Evolutionary conservation across 2,329 filamentous ascomycete species (phyloP), one percentile per base, ranked within the genome.

Genomic region (Fusarium globosum): DNA sequence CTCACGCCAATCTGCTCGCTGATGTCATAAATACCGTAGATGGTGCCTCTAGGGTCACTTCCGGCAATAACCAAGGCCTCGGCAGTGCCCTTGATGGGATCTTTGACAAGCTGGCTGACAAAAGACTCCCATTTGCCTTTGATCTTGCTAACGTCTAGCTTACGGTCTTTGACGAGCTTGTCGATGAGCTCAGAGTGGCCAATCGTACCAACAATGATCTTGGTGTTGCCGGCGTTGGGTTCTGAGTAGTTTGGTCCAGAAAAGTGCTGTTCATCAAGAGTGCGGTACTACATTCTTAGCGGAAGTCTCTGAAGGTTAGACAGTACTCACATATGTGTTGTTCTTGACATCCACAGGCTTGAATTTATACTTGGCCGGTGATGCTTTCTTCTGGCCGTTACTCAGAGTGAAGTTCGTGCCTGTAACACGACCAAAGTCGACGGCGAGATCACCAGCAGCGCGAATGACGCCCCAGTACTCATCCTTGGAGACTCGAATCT

Each of bases 41-140:
- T 89, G 0, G 87, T 85, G n/a, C 88, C 89, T 72, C 89, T 82
- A 38, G 88, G 88, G 68, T 91, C 88, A 71, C 87, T 89, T 6
- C 87, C 89, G 42, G 85, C 86, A 78, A 91, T 88, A 26, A 90
- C 85, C 21, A 91, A 79, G 2, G 88, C 88, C 52, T 83, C 79
- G 2, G 82, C 76, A 13, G 78, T 76, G 18, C 79, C 79, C 3
- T 85, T 81, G 26, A 86, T 76, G 4, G 88, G 88, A 33, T 85
- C 80, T 10, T 85, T 74, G 2, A 90, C 83, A 3, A 94, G 77
- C 46, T 87, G 83, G 45, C 88, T 91, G 28, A 87, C 83, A 77
- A 92, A 94, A 0, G 91, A 87, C 78, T 95, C 92, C 92, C 92
- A 94, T 71, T 90, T 85, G 3, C 90, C 91, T 59, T 88, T 78